Conservation (phyloP, 805 yeast species). For the Candida cerambycidarum region DNA sequence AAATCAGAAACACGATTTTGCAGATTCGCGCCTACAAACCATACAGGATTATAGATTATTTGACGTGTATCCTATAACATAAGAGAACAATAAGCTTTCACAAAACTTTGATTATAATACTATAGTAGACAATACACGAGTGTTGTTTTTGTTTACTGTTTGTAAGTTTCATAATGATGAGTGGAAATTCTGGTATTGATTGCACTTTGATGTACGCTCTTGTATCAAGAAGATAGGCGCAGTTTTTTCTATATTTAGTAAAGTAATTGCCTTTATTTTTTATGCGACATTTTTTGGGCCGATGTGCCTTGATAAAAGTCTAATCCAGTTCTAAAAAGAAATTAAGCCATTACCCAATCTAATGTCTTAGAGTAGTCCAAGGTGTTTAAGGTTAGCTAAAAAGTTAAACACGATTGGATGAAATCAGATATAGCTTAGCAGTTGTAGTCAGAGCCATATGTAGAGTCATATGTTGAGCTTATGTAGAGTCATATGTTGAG, state of each 20-base stretch:
- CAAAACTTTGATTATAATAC: too few relatives aligned
- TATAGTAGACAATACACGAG: neutral
- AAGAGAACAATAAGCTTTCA: too few relatives aligned
- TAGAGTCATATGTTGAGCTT: too few relatives aligned
- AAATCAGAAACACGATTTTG: constrained; percentile 1
- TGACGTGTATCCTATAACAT: constrained; percentile 4
- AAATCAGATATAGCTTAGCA: too few relatives aligned
- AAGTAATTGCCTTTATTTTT: constrained; percentile 1
- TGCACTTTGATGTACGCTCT: too few relatives aligned
- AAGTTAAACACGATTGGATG: too few relatives aligned
- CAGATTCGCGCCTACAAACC: constrained; percentile 2
- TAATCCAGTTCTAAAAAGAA: neutral
- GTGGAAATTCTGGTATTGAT: too few relatives aligned
- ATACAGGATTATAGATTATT: neutral
- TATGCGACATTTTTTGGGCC: constrained; percentile 1
- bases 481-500: too few relatives aligned
- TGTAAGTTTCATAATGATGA: neutral
- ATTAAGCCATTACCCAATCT: too few relatives aligned
- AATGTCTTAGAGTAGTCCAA: too few relatives aligned
- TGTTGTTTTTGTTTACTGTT: neutral
- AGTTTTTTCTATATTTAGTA: constrained; percentile 1
- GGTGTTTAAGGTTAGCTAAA: neutral
- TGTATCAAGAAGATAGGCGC: constrained; percentile 6
- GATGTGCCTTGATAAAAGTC: neutral
- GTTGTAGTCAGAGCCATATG: too few relatives aligned